A percentile compares a stretch with the other conserved stretches of the same genome.
These are phyloP conservation scores for Botrytis hyacinthi DNA, from an alignment of 2,329 filamentous ascomycete species.

Conservation along the genomic window DNA sequence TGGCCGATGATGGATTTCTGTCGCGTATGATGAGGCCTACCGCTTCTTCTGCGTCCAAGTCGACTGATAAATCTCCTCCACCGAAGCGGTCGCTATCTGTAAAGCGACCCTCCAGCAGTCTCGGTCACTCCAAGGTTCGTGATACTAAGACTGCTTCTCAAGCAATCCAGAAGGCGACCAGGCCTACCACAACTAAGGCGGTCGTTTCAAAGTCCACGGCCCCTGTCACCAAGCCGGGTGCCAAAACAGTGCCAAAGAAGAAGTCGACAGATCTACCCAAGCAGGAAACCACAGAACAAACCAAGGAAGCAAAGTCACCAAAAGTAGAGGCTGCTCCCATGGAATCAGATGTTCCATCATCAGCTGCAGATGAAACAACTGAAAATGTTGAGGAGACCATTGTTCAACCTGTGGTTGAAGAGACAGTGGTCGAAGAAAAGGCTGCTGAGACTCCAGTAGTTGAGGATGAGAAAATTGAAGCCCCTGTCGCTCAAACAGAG, in stretches of 20 bases:
- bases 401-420: conserved; percentile 11
- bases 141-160: conserved; percentile 23
- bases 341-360: conserved; percentile 30
- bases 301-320: conserved; percentile 22
- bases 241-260: conserved; percentile 17
- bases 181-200: conserved; percentile 12
- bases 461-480: conserved; percentile 7
- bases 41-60: conserved; percentile 65
- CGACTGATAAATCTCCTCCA: conserved; percentile 58
- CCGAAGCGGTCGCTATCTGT: conserved; percentile 34
- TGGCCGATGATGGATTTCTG: conserved; percentile 67
- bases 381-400: conserved; percentile 20
- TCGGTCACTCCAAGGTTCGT: conserved; percentile 31
- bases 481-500: not conserved
- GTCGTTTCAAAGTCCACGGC: conserved; percentile 20
- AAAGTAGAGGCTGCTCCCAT: conserved; percentile 26
- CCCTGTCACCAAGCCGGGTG: conserved; percentile 14
- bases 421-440: conserved; percentile 2
- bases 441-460: not conserved
- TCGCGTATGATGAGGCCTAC: conserved; percentile 83
- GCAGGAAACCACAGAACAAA: conserved; percentile 20
- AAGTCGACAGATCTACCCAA: conserved; percentile 28
- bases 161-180: conserved; percentile 20
- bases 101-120: conserved; percentile 32
- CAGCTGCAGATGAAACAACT: conserved; percentile 24